Evolutionary conservation across 768 basidiomycete species (phyloP), one percentile per base, ranked within the genome.

Genomic region (Sarcomyxa edulis): DNA sequence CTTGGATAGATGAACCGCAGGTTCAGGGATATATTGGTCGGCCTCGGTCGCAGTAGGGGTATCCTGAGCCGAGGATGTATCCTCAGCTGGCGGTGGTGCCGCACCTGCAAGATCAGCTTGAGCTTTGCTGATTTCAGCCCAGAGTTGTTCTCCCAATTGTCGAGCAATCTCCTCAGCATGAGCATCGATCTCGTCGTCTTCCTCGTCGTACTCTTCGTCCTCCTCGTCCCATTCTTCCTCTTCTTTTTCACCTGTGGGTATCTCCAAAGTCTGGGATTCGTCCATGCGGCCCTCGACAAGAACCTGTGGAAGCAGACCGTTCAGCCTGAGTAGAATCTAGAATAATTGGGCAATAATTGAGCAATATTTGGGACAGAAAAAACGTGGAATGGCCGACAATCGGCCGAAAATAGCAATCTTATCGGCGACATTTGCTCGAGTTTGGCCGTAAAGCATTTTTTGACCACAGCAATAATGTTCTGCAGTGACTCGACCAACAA

Each of bases 101-200:
- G 46, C 43, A 12, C 53, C 54, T 12, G 58, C 54, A 7, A 52
- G 60, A 27, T 57, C 71, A 4, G 71, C 72, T 44, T 72, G 76
- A 5, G 71, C 81, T 52, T 76, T 81, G 50, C 62, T 76, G 34
- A 88, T 81, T 48, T 85, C 83, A 3, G 84, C 86, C 76, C 78
- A 81, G 5, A 89, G 66, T 42, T 89, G 78, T 47, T 83, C 83
- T n/a, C 81, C 78, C 21, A 90, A 61, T 19, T 80, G 66, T 32
- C 81, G 71, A 4, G 83, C 83, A 48, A 85, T 84, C 49, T 81
- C 84, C 46, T 81, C 75, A 2, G 84, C 84, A 41, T 85, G 79
- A 4, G 81, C 82, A 18, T 80, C 76, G 16, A 74, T 72, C 50
- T 74, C 73, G 18, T 75, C 73, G 25, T 80, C 77, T 12, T 77